Evolutionary conservation across 805 yeast genomes (phyloP), one percentile per base, ranked within the genome.

Genomic region (Pichia eremophila): DNA sequence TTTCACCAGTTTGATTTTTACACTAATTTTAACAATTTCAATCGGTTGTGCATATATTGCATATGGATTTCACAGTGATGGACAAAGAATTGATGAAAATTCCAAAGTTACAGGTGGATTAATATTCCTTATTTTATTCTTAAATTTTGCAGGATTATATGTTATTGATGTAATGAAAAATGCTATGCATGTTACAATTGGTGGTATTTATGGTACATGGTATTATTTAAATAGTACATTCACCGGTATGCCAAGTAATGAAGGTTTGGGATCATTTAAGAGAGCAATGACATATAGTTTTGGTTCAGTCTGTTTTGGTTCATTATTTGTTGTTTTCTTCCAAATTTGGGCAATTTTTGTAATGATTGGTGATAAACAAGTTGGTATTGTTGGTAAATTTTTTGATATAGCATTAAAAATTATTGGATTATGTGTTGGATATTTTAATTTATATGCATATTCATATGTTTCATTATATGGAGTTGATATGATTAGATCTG

Each of bases 141-240:
- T 52, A 9, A 50, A 48, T 39, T 86, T 88, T 64, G 85, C 93
- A 9, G 95, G 95, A 15, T 88, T 78, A 59, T 85, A 81, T 62
- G 83, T 87, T 50, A 73, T 90, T 18, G 96, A 88, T 64, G 93
- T 88, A 19, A 70, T 85, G 52, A 81, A 81, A 68, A 88, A 84
- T 57, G 75, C 86, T 12, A 80, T 89, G 43, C 95, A 90, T 59
- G 83, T 83, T 25, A 79, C 93, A 1, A 81, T 87, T 44, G 77
- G 93, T 34, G 95, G 95, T 22, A 80, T 88, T 34, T 90, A 78
- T 61, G 96, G 96, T n/a, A 78, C 91, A 6, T 89, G 96, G 96
- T 89, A 85, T 65, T 90, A 87, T 63, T 71, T 83, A 60, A 38
- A 78, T 87, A 51, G 51, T 27, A 48, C 58, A 10, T 56, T 48